phyloP scores from a whole-genome alignment of 2,329 filamentous ascomycete species.

The Penicillium sp. region DNA sequence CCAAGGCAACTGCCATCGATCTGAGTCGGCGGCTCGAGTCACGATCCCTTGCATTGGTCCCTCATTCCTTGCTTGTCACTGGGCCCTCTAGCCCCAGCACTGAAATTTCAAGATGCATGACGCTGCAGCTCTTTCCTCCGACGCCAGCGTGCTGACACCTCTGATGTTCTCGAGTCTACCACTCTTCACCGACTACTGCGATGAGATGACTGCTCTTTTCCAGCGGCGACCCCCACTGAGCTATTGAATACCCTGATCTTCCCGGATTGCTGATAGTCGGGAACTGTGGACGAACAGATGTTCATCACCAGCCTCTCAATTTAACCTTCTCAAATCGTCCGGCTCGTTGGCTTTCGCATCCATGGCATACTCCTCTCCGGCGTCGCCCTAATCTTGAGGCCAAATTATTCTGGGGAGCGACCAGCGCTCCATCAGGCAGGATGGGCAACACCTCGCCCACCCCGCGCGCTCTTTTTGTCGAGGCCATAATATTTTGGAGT shows the following conservation, averaged over 20 bases:
- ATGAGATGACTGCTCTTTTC: conserved; percentile 1
- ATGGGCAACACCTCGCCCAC: conserved; percentile 38
- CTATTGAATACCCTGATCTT: not conserved
- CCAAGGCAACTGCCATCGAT: conserved; percentile 24
- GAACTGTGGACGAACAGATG: conserved; percentile 1
- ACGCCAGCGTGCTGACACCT: not conserved
- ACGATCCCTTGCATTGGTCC: conserved; percentile 23
- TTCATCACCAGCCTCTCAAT: not conserved
- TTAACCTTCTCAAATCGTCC: not conserved
- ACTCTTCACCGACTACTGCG: conserved; percentile 12
- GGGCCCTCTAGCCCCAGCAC: conserved; percentile 11
- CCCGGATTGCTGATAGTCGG: not conserved
- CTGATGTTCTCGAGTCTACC: conserved; percentile 7
- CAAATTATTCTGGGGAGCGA: not conserved
- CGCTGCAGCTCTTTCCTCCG: conserved; percentile 12
- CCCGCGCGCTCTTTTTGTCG: conserved; percentile 32
- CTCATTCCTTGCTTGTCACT: conserved; percentile 25
- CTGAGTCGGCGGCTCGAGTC: conserved; percentile 11
- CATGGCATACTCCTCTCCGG: conserved; percentile 8
- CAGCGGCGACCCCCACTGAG: not conserved
- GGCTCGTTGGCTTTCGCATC: not conserved
- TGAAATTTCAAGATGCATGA: conserved; percentile 24
- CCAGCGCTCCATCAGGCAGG: conserved; percentile 8
- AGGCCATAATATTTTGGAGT: conserved; percentile 36
- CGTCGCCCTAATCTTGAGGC: not conserved